Base-by-base conservation (phyloP, 2,329 filamentous ascomycete species). In the Penicillium sp. region DNA sequence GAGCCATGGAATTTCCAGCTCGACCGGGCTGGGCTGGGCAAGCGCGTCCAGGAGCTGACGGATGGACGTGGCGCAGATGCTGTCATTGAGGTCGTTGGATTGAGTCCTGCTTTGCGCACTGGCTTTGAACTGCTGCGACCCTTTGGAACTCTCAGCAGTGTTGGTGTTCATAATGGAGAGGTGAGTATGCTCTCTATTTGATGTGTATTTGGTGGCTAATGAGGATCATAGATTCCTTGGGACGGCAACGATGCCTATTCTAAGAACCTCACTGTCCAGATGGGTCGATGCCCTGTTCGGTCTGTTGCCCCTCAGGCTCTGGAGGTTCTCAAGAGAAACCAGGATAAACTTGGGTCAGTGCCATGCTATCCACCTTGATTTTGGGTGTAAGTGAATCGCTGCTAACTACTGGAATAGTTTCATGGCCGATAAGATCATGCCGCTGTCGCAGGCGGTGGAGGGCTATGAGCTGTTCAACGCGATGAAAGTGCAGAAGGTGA, bases 1-100 rank as follows among this genome's bases (percentile, higher is more conserved):
- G 89, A 92, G 69, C 84, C 88, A 0, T 83, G 90, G 71, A 91
- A 95, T 67, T 92, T 92, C 69, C 72, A 79, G 63, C 82, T 75
- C 2, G 81, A 88, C 52, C 78, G 77, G 40, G 81, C 84, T 33
- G 81, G 78, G 3, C 77, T 95, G 66, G 72, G 83, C 47, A 77
- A 79, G 58, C 80, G 86, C 45, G 83, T 95, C 45, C 83, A 83
- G 63, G 86, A 88, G 58, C 80, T 85, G 40, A 93, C 89, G 0
- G 78, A 86, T 13, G 89, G 89, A 7, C 78, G 91, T 33, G 91
- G 91, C 6, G 90, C 90, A 12, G 91, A 96, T 71, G 83, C 88
- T 14, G 83, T 93, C 2, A 83, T 95, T 58, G 87, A 91, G 68
- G 85, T 88, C 6, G 87, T 90, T 22, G 87, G 87, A 0, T 71